Conservation (phyloP, 768 basidiomycete species). For the Hirschioporus abietinus region DNA sequence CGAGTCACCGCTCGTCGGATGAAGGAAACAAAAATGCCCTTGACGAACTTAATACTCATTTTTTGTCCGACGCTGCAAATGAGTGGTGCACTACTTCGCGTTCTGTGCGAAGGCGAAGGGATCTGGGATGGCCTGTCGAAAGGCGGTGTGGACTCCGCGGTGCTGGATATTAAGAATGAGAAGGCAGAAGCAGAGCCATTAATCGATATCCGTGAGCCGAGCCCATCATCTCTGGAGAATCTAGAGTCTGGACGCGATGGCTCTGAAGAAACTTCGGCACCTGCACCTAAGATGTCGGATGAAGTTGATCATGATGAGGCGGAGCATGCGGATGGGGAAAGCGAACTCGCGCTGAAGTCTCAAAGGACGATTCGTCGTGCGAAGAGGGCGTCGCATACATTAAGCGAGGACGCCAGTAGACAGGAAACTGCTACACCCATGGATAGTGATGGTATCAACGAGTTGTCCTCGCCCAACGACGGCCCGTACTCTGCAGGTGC, state of each 20-base stretch:
- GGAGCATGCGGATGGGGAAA: constrained; percentile 7
- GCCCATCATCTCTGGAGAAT: neutral
- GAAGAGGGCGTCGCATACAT: constrained; percentile 29
- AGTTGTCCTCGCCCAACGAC: neutral
- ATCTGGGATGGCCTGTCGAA: constrained; percentile 49
- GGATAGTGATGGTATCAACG: neutral
- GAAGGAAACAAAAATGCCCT: constrained; percentile 84
- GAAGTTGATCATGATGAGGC: neutral
- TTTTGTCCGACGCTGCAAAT: constrained; percentile 85
- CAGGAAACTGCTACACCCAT: constrained; percentile 7
- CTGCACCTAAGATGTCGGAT: neutral
- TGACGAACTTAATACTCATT: constrained; percentile 82
- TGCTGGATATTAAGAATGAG: constrained; percentile 29
- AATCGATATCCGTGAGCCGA: constrained; percentile 3
- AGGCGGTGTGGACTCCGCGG: constrained; percentile 17
- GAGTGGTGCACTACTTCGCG: constrained; percentile 65
- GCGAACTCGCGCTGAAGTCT: constrained; percentile 9
- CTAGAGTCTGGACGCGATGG: neutral
- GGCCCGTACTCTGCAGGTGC: neutral
- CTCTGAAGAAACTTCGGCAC: neutral
- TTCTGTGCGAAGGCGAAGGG: constrained; percentile 63
- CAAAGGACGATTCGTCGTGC: constrained; percentile 16
- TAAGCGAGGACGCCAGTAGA: constrained; percentile 23
- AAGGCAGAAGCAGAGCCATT: constrained; percentile 5
- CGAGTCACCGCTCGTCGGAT: constrained; percentile 62